Base-by-base conservation (phyloP, 2,329 filamentous ascomycete genomes). In the Colletotrichum camelliae region DNA sequence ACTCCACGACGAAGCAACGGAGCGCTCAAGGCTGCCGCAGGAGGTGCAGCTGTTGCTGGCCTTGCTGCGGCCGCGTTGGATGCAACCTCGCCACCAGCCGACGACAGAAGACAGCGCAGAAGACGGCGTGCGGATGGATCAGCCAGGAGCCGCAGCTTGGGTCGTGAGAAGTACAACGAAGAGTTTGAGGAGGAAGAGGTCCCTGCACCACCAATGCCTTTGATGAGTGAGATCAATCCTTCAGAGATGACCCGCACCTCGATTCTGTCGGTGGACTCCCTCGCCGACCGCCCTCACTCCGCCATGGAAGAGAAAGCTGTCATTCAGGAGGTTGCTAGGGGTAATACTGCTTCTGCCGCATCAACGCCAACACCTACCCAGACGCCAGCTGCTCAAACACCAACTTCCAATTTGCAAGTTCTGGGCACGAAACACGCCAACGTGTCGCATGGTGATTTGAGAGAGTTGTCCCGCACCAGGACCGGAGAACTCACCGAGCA, bases 211-310 rank as follows among this genome's bases (percentile, higher is more conserved):
- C 95, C 95, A 7, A 95, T 98, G 93, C 96, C 96, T 4, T 89
- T 98, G 77, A 93, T 94, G 84, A 98, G 96, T 84, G 95, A 95
- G 72, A 91, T 98, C 73, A 94, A 95, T 78, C 92, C 94, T 57
- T 98, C 96, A 0, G 96, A 98, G 67, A 85, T 98, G 71, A 98
- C 96, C 1, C 91, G 96, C 79, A 94, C 94, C 18, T 98, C 96
- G 0, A 95, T 98, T 70, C 86, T 97, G 21, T 97, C 96, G 7
- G 94, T 95, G 35, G 93, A 94, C 33, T 95, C 43, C n/a, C 43
- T 52, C n/a, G 43, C 94, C 0, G 95, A 95, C 78, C 88, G 92
- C 67, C 93, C 94, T 18, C 89, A 90, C 62, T 95, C 94, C 21
- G 92, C 93, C 27, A 93, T 89, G 80, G 92, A 90, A 80, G 91